Percentiles rank a stretch among this genome's conserved stretches.
Conservation (phyloP, 768 basidiomycete genomes). For the Leucosporidium yakuticum region DNA sequence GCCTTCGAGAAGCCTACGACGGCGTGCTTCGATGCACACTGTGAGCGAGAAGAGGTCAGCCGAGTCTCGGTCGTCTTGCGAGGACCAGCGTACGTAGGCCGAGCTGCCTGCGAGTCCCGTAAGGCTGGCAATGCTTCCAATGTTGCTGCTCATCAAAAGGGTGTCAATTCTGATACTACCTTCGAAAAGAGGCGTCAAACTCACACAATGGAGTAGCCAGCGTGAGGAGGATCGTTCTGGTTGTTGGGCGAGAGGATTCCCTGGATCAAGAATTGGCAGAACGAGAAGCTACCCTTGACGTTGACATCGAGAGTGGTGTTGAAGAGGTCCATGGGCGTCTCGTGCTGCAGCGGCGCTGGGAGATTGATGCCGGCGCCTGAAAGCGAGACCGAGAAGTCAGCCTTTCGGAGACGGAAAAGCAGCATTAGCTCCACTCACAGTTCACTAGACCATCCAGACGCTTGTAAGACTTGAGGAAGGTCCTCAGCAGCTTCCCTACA, state of each 20-base stretch:
- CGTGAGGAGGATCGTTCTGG: background rate
- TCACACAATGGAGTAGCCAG: slow-evolving; percentile 26
- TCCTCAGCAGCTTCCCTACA: slow-evolving; percentile 27
- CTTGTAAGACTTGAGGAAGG: slow-evolving; percentile 27
- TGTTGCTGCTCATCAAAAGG: slow-evolving; percentile 4
- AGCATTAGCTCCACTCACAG: slow-evolving; percentile 10
- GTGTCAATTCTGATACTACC: background rate
- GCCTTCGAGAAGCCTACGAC: slow-evolving; percentile 25
- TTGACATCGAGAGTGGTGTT: slow-evolving; percentile 19
- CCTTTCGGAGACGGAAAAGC: background rate
- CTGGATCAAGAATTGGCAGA: slow-evolving; percentile 25
- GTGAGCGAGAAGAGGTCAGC: background rate
- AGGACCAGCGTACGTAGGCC: slow-evolving; percentile 12
- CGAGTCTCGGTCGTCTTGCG: too few relatives aligned
- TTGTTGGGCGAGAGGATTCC: background rate
- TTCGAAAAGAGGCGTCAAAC: background rate
- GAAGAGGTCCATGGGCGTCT: slow-evolving; percentile 7
- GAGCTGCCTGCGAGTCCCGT: slow-evolving; percentile 3
- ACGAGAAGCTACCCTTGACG: slow-evolving; percentile 17
- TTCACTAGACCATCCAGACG: slow-evolving; percentile 32
- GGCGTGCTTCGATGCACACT: slow-evolving; percentile 33
- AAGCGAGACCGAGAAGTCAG: too few relatives aligned
- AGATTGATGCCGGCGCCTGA: slow-evolving; percentile 16
- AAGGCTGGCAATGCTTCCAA: slow-evolving; percentile 20
- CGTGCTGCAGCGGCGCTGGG: background rate